Evolutionary conservation across 257 asterid species (phyloP).

Genomic region (Ballota nigra): DNA sequence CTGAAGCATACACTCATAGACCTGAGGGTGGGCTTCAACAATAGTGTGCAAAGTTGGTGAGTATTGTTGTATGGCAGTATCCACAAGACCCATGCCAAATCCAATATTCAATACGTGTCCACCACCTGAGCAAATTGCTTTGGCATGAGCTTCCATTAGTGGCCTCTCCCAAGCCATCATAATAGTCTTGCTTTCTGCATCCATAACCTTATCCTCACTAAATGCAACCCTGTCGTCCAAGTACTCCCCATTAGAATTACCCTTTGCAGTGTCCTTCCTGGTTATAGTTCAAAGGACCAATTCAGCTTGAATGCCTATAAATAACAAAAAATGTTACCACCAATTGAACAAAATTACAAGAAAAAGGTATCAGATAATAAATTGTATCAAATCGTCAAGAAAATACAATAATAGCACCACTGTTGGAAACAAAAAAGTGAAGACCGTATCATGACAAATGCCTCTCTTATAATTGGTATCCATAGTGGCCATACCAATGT

Average conservation of each 20-base stretch:
- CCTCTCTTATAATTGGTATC: neutral
- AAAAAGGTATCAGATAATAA: conserved; percentile 2
- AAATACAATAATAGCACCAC: neutral
- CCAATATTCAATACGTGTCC: conserved; percentile 89
- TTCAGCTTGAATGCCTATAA: conserved; percentile 87
- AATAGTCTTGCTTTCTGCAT: conserved; percentile 80
- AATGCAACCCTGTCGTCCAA: conserved; percentile 85
- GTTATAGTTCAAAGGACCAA: conserved; percentile 87
- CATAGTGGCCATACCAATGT: neutral
- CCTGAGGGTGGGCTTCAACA: conserved; percentile 94
- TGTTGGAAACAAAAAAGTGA: neutral
- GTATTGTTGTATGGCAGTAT: conserved; percentile 86
- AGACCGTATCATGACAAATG: neutral
- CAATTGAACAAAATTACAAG: neutral
- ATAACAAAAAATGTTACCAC: conserved; percentile 16
- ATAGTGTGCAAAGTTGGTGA: conserved; percentile 72
- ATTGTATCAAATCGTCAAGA: neutral
- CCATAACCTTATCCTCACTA: conserved; percentile 96
- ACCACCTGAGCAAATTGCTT: conserved; percentile 84
- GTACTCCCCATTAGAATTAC: conserved; percentile 50
- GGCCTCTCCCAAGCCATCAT: conserved; percentile 99
- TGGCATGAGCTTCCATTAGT: conserved; percentile 97
- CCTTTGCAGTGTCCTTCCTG: conserved; percentile 57
- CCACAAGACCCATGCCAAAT: conserved; percentile 98
- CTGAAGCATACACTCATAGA: conserved; percentile 73